Evolutionary conservation across 75 land plant genomes (phyloP), one percentile per base, ranked within the genome.

Genomic region (Selaginella moellendorffii): DNA sequence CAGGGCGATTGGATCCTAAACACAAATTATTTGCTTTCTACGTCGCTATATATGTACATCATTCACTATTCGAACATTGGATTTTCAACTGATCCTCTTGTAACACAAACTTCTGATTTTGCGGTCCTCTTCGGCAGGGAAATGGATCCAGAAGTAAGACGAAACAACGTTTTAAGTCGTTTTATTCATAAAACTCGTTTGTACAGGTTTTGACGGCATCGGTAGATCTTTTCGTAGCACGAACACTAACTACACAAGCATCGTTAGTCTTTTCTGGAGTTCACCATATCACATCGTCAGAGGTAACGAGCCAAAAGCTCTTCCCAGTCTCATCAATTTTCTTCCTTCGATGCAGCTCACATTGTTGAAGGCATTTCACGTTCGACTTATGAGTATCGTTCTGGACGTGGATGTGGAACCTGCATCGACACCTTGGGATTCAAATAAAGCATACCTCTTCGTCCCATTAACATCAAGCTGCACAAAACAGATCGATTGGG

Each of bases 331-430:
- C n/a, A n/a, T n/a, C n/a, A n/a, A n/a, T 61, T 67, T 24, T 54
- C 0, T 1, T 54, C 53, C 26, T 9, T 62, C 22, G 26, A 19
- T 70, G 69, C 88, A 95, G 99, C 53, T 95, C 77, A 74, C 70
- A 65, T 67, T 67, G 19, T 69, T 95, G 52, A 95, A 95, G 79
- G 79, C 78, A 64, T 90, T 95, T 68, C 99, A 95, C 77, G 99
- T 95, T 20, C 82, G 99, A 63, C 82, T 95, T 27, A 95, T 95
- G 99, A 90, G 97, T 77, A 95, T 95, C 67, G 99, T 95, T 36
- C 74, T 95, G 59, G 99, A 95, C 72, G 85, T 95, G 72, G 88
- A 95, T 80, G 99, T 95, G 36, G 97, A 90, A 74, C 99, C 99
- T 62, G 67, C 75, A 25, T 81, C 84, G 26, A 95, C 99, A 66